phyloP scores from a whole-genome alignment of 1,284 basidiomycete genomes.

The Farysia itapuensis region DNA sequence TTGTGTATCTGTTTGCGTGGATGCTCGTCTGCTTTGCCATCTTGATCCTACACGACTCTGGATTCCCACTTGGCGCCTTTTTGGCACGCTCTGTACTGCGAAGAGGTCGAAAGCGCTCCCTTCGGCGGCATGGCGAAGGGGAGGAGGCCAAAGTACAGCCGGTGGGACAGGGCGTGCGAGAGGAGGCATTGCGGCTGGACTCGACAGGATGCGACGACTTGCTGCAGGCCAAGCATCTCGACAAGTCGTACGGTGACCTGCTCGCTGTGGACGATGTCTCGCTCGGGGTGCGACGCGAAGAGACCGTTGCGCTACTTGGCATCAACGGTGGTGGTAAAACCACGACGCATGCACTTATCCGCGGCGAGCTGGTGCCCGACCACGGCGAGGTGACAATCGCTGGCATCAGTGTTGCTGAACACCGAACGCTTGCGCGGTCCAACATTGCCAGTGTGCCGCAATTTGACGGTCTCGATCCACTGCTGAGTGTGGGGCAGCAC shows the following conservation, averaged over 20 bases:
- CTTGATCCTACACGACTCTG: conserved; percentile 69
- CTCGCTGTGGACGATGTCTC: conserved; percentile 74
- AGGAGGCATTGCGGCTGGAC: conserved; percentile 65
- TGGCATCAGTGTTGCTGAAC: conserved; percentile 11
- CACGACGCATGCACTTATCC: conserved; percentile 61
- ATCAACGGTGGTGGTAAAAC: conserved; percentile 79
- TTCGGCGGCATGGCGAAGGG: too few species aligned
- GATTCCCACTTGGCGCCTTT: too few species aligned
- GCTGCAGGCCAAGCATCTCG: conserved; percentile 70
- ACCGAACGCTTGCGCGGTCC: conserved; percentile 19
- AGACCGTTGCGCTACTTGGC: conserved; percentile 73
- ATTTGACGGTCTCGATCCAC: conserved; percentile 76
- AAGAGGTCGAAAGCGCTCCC: too few species aligned
- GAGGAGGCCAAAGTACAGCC: too few species aligned
- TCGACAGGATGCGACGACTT: conserved; percentile 64
- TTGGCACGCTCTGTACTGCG: too few species aligned
- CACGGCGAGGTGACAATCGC: conserved; percentile 20
- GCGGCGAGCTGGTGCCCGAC: conserved; percentile 21
- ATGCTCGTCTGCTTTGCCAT: conserved; percentile 65
- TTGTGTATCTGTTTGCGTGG: conserved; percentile 69
- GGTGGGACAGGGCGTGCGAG: conserved; percentile 64
- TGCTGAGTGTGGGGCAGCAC: conserved; percentile 76
- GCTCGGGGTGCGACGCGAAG: conserved; percentile 69
- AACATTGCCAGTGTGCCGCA: conserved; percentile 64
- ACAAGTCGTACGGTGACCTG: conserved; percentile 68